Percentiles rank a stretch among this genome's conserved stretches.
These are phyloP conservation scores for Fraxinus quadrangulata DNA, from an alignment of 257 asterid genomes.

Conservation along the genomic window DNA sequence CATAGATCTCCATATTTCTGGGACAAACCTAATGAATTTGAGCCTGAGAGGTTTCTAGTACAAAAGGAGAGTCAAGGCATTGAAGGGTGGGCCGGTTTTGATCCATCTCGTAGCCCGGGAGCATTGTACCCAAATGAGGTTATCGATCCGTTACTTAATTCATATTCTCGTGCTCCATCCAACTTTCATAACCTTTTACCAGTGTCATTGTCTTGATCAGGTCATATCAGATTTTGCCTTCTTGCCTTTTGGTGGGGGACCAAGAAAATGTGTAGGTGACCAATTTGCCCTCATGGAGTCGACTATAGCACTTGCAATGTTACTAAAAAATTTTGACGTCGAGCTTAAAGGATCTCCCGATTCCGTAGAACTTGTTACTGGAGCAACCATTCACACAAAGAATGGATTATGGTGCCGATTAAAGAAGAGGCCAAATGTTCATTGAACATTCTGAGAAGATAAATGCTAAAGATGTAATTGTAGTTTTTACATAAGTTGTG, in stretches of 20 bases:
- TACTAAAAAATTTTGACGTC: slow-evolving; percentile 65
- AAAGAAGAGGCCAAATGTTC: slow-evolving; percentile 47
- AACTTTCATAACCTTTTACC: neutral
- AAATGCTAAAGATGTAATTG: neutral
- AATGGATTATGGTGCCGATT: slow-evolving; percentile 87
- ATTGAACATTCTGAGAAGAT: slow-evolving; percentile 9
- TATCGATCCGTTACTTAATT: slow-evolving; percentile 2
- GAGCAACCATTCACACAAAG: slow-evolving; percentile 95
- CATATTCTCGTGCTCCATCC: neutral
- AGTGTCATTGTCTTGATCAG: slow-evolving; percentile 38
- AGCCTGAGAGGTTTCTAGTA: slow-evolving; percentile 82
- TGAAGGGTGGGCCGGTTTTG: slow-evolving; percentile 96
- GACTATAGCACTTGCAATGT: slow-evolving; percentile 78
- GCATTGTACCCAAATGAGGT: slow-evolving; percentile 98
- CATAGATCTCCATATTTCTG: slow-evolving; percentile 93
- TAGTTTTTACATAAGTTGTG: neutral
- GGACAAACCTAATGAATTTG: slow-evolving; percentile 86
- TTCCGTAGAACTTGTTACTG: slow-evolving; percentile 80
- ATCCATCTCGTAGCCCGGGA: slow-evolving; percentile 93
- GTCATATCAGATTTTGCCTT: slow-evolving; percentile 80
- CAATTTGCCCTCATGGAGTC: slow-evolving; percentile 98
- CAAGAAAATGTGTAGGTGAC: slow-evolving; percentile 96
- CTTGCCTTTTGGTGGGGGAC: slow-evolving; percentile 98
- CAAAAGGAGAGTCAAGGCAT: slow-evolving; percentile 53
- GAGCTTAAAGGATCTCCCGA: slow-evolving; percentile 63